Percentiles rank a stretch among this genome's conserved stretches.
Conservation (phyloP, 805 yeast genomes). For the Cyberlindnera amylophila region DNA sequence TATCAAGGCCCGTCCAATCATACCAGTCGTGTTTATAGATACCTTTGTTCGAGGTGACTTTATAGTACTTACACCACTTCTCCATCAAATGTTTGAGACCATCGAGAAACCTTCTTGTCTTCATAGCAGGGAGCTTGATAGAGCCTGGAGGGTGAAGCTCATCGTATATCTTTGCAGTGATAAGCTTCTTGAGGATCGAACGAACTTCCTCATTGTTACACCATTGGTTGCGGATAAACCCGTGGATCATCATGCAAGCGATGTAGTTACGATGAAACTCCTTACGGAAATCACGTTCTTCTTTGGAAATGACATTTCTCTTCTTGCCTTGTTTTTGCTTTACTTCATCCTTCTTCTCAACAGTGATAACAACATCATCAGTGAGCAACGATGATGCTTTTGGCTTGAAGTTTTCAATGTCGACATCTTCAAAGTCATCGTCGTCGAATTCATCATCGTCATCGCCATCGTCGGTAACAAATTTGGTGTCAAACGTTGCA, state of each 20-base stretch:
- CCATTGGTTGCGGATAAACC: constrained; percentile 70
- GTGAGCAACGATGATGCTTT: constrained; percentile 19
- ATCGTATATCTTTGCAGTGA: constrained; percentile 44
- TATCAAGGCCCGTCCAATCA: constrained; percentile 19
- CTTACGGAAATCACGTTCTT: constrained; percentile 52
- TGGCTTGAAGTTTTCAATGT: constrained; percentile 19
- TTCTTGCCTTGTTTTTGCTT: constrained; percentile 21
- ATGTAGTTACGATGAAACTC: constrained; percentile 57
- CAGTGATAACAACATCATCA: constrained; percentile 16
- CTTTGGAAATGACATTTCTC: constrained; percentile 40
- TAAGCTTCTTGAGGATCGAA: constrained; percentile 35
- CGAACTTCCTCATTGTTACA: constrained; percentile 47
- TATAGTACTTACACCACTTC: constrained; percentile 55
- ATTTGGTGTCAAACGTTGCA: background rate
- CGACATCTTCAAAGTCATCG: constrained; percentile 26
- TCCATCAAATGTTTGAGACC: constrained; percentile 66
- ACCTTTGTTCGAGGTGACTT: constrained; percentile 38
- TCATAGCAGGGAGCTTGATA: constrained; percentile 33
- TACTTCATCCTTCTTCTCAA: constrained; percentile 20
- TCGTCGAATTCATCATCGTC: constrained; percentile 29
- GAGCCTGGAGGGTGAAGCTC: constrained; percentile 48
- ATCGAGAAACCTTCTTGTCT: constrained; percentile 69
- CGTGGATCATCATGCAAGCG: constrained; percentile 60
- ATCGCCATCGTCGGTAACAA: constrained; percentile 31
- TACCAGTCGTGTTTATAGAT: constrained; percentile 44